Conservation (phyloP, 1,284 basidiomycete genomes). For the Ceratobasidium sp. region DNA sequence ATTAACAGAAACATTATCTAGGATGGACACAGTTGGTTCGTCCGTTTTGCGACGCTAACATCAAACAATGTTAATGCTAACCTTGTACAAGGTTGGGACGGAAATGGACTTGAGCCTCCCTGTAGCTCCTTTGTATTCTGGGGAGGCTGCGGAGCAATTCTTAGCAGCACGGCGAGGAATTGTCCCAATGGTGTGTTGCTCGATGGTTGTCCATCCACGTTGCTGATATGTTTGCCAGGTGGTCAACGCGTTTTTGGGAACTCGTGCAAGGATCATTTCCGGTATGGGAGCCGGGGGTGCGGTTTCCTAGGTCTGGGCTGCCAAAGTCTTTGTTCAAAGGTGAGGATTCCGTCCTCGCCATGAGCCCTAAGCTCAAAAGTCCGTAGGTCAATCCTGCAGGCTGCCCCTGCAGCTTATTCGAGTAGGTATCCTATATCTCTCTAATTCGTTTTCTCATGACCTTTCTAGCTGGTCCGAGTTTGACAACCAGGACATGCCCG, state of each 20-base stretch:
- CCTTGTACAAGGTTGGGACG: background rate
- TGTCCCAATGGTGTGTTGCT: background rate
- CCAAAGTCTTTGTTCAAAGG: constrained; percentile 5
- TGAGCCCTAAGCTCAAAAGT: background rate
- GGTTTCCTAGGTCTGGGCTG: background rate
- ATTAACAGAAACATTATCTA: background rate
- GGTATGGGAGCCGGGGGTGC: constrained; percentile 9
- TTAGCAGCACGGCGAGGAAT: background rate
- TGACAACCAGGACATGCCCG: constrained; percentile 18
- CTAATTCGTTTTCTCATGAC: background rate
- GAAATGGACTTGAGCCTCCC: background rate
- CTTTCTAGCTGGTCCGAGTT: constrained; percentile 6
- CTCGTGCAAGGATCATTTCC: constrained; percentile 23
- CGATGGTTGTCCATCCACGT: background rate
- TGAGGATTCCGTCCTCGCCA: background rate
- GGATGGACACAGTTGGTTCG: constrained; percentile 8
- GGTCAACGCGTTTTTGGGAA: constrained; percentile 8
- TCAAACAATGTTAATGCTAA: too few species aligned
- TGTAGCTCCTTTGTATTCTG: background rate
- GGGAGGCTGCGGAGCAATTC: background rate
- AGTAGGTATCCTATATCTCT: background rate
- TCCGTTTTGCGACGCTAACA: background rate
- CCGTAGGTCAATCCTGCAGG: background rate
- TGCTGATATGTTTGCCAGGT: background rate
- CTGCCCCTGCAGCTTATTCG: constrained; percentile 11